Conservation (phyloP, 2,329 filamentous ascomycete genomes). For the Monilinia vaccinii-corymbosi region DNA sequence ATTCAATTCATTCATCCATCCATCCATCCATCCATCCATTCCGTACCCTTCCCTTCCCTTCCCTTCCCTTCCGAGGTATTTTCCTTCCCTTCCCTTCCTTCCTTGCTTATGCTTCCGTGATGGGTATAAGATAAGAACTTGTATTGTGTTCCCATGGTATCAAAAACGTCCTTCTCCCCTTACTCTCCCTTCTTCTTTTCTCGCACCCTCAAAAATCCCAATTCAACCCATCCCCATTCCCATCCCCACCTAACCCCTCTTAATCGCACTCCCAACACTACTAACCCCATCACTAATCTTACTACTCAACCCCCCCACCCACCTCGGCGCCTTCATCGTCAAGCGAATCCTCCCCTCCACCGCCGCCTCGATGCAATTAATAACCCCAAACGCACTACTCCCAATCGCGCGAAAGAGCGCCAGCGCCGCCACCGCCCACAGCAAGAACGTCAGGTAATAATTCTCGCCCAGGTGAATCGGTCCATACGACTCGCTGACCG, state of each 20-base stretch:
- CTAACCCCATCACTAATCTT: constrained; percentile 24
- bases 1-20: neutral
- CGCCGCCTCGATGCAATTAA: constrained; percentile 75
- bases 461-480: constrained; percentile 66
- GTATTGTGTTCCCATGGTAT: constrained; percentile 2
- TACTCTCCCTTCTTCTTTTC: neutral
- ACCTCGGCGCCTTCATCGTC: constrained; percentile 25
- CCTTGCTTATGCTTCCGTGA: neutral
- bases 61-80: neutral
- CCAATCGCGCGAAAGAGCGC: constrained; percentile 85
- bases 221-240: neutral
- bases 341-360: constrained; percentile 68
- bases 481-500: constrained; percentile 77
- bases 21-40: neutral
- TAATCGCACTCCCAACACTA: constrained; percentile 25
- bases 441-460: constrained; percentile 83
- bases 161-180: neutral
- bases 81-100: neutral
- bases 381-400: constrained; percentile 68
- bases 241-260: neutral
- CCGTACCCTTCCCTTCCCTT: neutral
- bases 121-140: neutral
- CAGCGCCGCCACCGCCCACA: constrained; percentile 81
- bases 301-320: constrained; percentile 25
- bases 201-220: neutral